These are phyloP conservation scores for Komagataella populi DNA, from an alignment of 805 yeast species.

Conservation along the genomic window DNA sequence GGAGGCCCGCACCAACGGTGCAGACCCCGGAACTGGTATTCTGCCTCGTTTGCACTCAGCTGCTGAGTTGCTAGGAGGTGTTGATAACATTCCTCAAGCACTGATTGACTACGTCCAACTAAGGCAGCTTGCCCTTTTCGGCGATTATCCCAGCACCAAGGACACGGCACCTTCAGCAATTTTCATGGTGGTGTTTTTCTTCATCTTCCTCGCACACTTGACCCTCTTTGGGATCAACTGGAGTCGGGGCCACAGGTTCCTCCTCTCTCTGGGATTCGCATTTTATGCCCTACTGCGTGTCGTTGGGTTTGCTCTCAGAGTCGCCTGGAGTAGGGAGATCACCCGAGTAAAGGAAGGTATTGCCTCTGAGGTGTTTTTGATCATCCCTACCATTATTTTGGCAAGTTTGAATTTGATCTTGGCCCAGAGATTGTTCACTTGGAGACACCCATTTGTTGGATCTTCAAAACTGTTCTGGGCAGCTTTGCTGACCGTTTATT, in stretches of 20 bases:
- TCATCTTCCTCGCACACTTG: constrained; percentile 33
- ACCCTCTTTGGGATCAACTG: constrained; percentile 32
- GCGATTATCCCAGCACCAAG: constrained; percentile 38
- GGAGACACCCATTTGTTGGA: constrained; percentile 68
- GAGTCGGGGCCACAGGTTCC: constrained; percentile 47
- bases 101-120: constrained; percentile 22
- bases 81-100: constrained; percentile 21
- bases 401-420: constrained; percentile 48
- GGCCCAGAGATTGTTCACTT: constrained; percentile 62
- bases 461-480: constrained; percentile 34
- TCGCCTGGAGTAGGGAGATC: constrained; percentile 44
- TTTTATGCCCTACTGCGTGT: constrained; percentile 38
- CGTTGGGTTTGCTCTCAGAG: constrained; percentile 46
- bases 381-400: constrained; percentile 44
- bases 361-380: constrained; percentile 39
- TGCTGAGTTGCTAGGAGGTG: constrained; percentile 5
- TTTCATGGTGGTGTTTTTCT: constrained; percentile 36
- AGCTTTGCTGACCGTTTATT: constrained; percentile 34
- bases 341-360: constrained; percentile 34
- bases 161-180: constrained; percentile 53
- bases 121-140: constrained; percentile 40
- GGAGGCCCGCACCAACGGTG: not conserved
- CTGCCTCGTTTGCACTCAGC: not conserved
- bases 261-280: constrained; percentile 36
- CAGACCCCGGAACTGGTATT: not conserved